These are phyloP conservation scores for Lecanoromycetidae sp. DNA, from an alignment of 2,329 filamentous ascomycete species.

Conservation along the genomic window DNA sequence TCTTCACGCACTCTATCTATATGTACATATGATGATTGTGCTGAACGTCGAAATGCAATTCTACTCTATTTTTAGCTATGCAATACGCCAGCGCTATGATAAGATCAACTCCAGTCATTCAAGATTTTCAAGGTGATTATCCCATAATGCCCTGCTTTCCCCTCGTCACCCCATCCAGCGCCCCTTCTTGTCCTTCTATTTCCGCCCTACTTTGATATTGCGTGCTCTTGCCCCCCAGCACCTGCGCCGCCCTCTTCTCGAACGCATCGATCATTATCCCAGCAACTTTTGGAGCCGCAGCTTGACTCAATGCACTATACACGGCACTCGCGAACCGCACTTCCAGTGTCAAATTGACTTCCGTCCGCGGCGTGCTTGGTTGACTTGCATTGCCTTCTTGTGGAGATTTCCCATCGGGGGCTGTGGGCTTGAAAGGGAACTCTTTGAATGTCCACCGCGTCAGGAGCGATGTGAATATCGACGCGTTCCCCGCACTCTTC, in stretches of 20 bases:
- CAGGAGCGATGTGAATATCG: constrained; percentile 54
- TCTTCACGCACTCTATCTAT: no score
- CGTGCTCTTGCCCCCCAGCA: constrained; percentile 33
- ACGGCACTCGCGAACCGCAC: constrained; percentile 84
- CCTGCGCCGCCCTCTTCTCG: constrained; percentile 59
- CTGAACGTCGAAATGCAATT: no score
- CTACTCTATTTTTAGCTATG: not conserved
- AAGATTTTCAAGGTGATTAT: not conserved
- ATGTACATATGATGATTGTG: no score
- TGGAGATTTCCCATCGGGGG: constrained; percentile 33
- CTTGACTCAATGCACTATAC: constrained; percentile 68
- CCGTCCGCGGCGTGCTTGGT: constrained; percentile 41
- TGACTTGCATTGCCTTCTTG: constrained; percentile 20
- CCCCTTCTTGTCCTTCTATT: not conserved
- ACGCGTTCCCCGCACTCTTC: constrained; percentile 27
- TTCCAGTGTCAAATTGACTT: constrained; percentile 62
- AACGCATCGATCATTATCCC: constrained; percentile 88
- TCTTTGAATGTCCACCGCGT: constrained; percentile 57
- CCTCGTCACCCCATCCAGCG: not conserved
- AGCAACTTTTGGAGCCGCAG: constrained; percentile 73
- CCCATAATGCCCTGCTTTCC: not conserved
- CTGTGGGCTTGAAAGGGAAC: constrained; percentile 36
- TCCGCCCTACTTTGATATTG: not conserved
- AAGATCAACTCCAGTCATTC: not conserved
- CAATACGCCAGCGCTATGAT: no score